These are phyloP conservation scores for Apium graveolens DNA, from an alignment of 129 eudicot genomes.

Conservation along the genomic window DNA sequence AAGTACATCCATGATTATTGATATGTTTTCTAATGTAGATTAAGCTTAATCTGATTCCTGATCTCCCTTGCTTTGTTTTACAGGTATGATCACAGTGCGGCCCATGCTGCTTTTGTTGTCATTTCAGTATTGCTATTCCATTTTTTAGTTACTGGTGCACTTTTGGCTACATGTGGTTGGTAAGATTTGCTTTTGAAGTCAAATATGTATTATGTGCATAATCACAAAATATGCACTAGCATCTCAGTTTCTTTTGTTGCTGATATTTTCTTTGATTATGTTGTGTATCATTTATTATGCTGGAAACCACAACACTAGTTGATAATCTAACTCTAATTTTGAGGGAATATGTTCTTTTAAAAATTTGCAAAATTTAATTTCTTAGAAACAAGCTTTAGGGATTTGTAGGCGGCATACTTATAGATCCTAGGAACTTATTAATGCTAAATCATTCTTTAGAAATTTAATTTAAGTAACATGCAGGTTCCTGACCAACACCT, in stretches of 20 bases:
- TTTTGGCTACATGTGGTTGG: conserved; percentile 86
- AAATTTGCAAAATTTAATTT: neutral
- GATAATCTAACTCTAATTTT: too few species aligned
- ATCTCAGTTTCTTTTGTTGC: neutral
- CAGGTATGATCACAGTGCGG: conserved; percentile 94
- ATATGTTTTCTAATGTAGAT: neutral
- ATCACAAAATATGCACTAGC: neutral
- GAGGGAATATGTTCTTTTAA: neutral
- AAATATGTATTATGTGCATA: neutral
- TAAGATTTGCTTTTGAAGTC: conserved; percentile 22
- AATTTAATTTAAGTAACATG: neutral
- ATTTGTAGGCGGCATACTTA: neutral
- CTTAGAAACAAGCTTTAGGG: neutral
- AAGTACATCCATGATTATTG: neutral
- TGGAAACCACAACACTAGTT: neutral
- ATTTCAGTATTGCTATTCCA: conserved; percentile 69
- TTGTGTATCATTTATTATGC: neutral
- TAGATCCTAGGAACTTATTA: neutral
- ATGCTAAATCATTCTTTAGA: neutral
- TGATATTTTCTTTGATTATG: neutral
- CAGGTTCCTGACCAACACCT: conserved; percentile 93
- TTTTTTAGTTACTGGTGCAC: conserved; percentile 61
- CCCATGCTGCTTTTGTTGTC: conserved; percentile 89
- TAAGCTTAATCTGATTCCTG: neutral
- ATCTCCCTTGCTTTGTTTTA: conserved; percentile 15